Percentiles rank a stretch among this genome's conserved stretches.
Evolutionary conservation across 345 rosid genomes (phyloP).

Genomic region (Brassica nigra): DNA sequence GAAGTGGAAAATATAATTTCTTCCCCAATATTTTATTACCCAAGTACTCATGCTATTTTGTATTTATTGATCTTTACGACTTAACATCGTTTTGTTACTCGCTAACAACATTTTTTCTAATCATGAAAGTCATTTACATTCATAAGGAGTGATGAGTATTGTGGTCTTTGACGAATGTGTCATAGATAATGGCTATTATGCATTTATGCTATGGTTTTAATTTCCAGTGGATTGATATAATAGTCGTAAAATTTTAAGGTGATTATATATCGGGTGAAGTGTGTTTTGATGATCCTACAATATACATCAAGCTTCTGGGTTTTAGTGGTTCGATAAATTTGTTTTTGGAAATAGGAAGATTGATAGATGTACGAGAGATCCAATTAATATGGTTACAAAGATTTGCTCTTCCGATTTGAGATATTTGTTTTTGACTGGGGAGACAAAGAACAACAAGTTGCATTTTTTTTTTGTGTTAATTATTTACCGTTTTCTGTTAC

Average conservation of each 20-base stretch:
- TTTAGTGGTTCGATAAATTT: not conserved
- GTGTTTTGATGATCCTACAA: not conserved
- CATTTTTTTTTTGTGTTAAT: not conserved
- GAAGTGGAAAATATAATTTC: conserved; percentile 2
- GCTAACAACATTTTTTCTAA: not conserved
- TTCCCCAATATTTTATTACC: not conserved
- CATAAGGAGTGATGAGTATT: not conserved
- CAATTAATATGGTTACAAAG: conserved; percentile 9
- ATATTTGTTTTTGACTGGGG: conserved; percentile 24
- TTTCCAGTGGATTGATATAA: not conserved
- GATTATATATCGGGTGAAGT: not conserved
- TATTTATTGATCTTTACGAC: not conserved
- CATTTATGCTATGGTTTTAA: not conserved
- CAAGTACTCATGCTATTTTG: not conserved
- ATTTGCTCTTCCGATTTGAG: conserved; percentile 9
- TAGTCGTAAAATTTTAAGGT: not conserved
- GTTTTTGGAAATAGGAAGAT: conserved; percentile 14
- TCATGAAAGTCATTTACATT: not conserved
- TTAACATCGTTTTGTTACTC: not conserved
- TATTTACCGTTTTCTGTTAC: not conserved
- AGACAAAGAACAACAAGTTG: conserved; percentile 34
- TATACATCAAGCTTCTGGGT: too few relatives aligned
- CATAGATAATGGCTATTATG: not conserved
- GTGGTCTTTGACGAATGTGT: not conserved
- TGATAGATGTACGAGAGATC: conserved; percentile 23